These are phyloP conservation scores for Malus hybrid DNA, from an alignment of 331 rosid genomes.

Conservation along the genomic window DNA sequence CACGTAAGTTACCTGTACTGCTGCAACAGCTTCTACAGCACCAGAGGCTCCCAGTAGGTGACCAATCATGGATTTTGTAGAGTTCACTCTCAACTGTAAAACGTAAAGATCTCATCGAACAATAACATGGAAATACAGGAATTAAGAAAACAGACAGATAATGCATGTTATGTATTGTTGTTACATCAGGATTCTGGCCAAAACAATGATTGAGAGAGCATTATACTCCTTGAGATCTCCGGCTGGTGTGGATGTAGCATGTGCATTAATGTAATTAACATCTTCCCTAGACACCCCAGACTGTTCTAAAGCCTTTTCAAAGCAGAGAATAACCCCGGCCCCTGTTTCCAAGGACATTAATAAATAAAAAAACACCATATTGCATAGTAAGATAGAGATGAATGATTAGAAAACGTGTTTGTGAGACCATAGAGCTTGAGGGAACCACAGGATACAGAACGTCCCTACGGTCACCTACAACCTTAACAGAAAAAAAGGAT, in stretches of 20 bases:
- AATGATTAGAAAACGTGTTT: no score
- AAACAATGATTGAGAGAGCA: constrained; percentile 74
- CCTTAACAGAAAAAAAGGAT: no score
- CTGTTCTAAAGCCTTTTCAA: constrained; percentile 77
- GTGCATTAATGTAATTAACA: constrained; percentile 93
- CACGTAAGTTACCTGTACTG: constrained; percentile 54
- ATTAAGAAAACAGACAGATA: neutral
- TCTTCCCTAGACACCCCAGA: constrained; percentile 82
- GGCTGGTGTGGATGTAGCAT: constrained; percentile 93
- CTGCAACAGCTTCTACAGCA: constrained; percentile 94
- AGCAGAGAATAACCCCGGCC: constrained; percentile 37
- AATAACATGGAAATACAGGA: neutral
- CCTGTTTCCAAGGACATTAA: no score
- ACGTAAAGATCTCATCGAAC: constrained; percentile 9
- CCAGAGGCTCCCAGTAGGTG: constrained; percentile 98
- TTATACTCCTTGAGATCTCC: constrained; percentile 90
- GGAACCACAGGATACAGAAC: no score
- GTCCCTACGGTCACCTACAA: no score
- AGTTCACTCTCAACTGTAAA: constrained; percentile 70
- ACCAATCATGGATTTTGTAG: constrained; percentile 95
- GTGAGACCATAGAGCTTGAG: no score
- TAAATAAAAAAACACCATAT: no score
- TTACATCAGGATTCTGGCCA: constrained; percentile 76
- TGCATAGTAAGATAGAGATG: no score
- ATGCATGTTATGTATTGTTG: neutral